Base-by-base conservation (phyloP, 345 rosid species). In the Linum lewisii region DNA sequence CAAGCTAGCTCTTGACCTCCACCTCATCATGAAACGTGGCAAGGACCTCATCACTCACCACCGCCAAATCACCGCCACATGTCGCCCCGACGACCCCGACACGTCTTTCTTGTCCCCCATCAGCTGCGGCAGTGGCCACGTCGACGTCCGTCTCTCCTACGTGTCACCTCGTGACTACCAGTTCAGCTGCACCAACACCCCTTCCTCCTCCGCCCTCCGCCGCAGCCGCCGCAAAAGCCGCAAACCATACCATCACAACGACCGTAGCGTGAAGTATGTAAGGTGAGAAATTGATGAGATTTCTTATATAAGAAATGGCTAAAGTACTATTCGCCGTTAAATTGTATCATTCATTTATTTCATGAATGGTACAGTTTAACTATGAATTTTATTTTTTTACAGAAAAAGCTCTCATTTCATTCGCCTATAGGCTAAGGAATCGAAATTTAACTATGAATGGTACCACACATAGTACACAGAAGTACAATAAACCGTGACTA, bases 101-200 rank as follows among this genome's bases (percentile, higher is more conserved):
- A 24, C 65, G 7, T 42, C 47, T 16, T 42, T 42, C 47, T 16
- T 42, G 47, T 42, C 47, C 47, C 47, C 47, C 15, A 42, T 42
- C 47, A 42, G 47, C 47, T 42, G 47, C 18, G 25, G 25, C 56
- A 21, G 7, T 22, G 24, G 24, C 56, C 56, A 24, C 56, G 22
- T 52, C 9, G 23, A 52, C 25, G 56, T 20, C 56, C 56, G 25
- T 13, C 25, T 24, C 14, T 54, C 75, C 5, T 65, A 64, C 38
- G 58, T 65, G 5, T 66, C 70, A 11, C 76, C 72, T 1, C 25
- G 63, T 1, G 78, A 77, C 24, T 74, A 77, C 26, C 76, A 77
- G 67, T 77, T 74, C 55, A 74, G 81, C 70, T 77, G 81, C 66
- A 68, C 76, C 51, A 55, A 62, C 62, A 77, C 69, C 60, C 69